Conservation (phyloP, 164 flowering plant genomes). For the Umbilicus rupestris region DNA sequence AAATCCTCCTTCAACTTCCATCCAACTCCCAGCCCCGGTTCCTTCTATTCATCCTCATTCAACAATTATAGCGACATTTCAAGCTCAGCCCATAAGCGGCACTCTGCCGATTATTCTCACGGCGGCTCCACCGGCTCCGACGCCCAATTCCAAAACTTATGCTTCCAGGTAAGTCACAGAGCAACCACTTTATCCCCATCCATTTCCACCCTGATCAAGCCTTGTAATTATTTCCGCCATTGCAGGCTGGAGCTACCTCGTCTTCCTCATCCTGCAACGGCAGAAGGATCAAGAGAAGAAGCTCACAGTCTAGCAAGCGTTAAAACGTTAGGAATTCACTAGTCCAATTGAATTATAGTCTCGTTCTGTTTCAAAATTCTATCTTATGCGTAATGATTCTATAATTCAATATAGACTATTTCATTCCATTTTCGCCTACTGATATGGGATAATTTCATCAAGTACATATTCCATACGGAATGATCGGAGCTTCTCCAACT, state of each 20-base stretch:
- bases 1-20: slow-evolving; percentile 19
- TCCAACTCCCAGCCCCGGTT: slow-evolving; percentile 8
- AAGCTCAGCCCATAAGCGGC: slow-evolving; percentile 28
- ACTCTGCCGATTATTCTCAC: slow-evolving; percentile 19
- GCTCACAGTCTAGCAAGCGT: background rate
- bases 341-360: too few relatives aligned
- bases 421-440: too few relatives aligned
- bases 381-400: too few relatives aligned
- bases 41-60: slow-evolving; percentile 15
- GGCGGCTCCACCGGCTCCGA: slow-evolving; percentile 11
- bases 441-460: too few relatives aligned
- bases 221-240: background rate
- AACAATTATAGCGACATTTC: slow-evolving; percentile 15
- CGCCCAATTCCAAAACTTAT: slow-evolving; percentile 31
- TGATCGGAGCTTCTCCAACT: too few relatives aligned
- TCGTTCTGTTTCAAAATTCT: too few relatives aligned
- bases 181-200: background rate
- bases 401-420: too few relatives aligned
- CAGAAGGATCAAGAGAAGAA: slow-evolving; percentile 1
- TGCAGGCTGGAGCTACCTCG: background rate
- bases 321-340: too few relatives aligned
- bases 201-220: background rate
- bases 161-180: slow-evolving; percentile 36
- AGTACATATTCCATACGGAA: too few relatives aligned
- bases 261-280: background rate